These are phyloP conservation scores for Calophaca sinica DNA, from an alignment of 306 rosid species.

Conservation along the genomic window DNA sequence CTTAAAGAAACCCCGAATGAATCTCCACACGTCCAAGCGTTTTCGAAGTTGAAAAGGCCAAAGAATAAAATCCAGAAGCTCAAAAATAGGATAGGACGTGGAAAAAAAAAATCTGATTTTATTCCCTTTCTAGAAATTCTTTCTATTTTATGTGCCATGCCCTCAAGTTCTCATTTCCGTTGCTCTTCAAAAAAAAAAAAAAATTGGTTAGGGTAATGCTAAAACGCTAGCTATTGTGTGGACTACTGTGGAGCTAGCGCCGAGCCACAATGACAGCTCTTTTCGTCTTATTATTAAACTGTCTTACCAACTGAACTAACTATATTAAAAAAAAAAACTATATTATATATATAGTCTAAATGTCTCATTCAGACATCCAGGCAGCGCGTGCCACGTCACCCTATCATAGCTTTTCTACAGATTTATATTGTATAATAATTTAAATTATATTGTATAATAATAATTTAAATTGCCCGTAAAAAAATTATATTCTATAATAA, in stretches of 20 bases:
- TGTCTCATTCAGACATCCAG: no score
- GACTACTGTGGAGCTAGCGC: not conserved
- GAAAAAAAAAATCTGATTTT: conserved; percentile 56
- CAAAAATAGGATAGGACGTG: not conserved
- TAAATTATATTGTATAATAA: no score
- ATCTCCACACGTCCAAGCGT: not conserved
- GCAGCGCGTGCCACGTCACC: no score
- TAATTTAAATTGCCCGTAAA: no score
- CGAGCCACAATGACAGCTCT: conserved; percentile 35
- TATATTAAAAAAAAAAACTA: not conserved
- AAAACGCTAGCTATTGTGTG: not conserved
- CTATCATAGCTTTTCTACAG: no score
- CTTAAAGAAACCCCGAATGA: conserved; percentile 41
- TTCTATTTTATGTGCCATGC: conserved; percentile 24
- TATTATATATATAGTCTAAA: no score
- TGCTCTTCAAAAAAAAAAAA: no score
- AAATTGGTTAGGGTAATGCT: not conserved
- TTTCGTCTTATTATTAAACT: conserved; percentile 34
- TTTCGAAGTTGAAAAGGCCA: conserved; percentile 26
- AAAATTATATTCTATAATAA: no score
- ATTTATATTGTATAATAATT: no score
- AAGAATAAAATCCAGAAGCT: conserved; percentile 63
- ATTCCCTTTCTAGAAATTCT: conserved; percentile 53
- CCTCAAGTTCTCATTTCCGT: not conserved
- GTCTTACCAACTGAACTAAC: conserved; percentile 27